Percentiles rank a stretch among this genome's conserved stretches.
phyloP scores from a whole-genome alignment of 352 stramenopile genomes.

The Globisporangium lucens region DNA sequence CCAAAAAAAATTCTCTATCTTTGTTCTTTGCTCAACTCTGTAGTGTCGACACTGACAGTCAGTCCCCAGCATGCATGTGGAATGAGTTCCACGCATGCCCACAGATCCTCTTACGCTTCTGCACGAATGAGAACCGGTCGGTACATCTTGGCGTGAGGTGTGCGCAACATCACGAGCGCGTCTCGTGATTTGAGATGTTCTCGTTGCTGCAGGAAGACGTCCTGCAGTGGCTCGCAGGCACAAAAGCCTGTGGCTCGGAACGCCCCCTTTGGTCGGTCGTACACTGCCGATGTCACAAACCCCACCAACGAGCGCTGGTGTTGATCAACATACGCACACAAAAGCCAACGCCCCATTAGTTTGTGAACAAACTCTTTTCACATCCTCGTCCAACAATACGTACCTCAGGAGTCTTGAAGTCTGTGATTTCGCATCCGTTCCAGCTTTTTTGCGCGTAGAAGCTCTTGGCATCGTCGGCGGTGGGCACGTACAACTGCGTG shows the following conservation, averaged over 20 bases:
- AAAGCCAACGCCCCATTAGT: background rate
- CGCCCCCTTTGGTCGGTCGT: constrained; percentile 66
- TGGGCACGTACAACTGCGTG: constrained; percentile 34
- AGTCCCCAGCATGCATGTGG: background rate
- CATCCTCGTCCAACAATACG: background rate
- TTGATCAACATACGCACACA: background rate
- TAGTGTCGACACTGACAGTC: background rate
- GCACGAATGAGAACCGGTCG: constrained; percentile 30
- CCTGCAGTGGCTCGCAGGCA: constrained; percentile 57
- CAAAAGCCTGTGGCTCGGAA: constrained; percentile 68
- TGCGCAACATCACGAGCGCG: constrained; percentile 49
- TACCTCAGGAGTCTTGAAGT: constrained; percentile 14
- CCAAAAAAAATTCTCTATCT: background rate
- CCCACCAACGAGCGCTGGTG: constrained; percentile 43
- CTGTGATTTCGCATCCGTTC: constrained; percentile 26
- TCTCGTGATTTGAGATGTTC: constrained; percentile 2
- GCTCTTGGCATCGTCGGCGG: constrained; percentile 21
- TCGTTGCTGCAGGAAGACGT: constrained; percentile 37
- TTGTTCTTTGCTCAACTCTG: constrained; percentile 1
- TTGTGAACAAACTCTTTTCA: background rate
- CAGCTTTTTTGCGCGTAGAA: constrained; percentile 33
- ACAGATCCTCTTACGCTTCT: constrained; percentile 2
- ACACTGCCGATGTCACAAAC: constrained; percentile 74
- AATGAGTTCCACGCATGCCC: background rate
- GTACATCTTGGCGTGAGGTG: constrained; percentile 42